Base-by-base conservation (phyloP, 2,329 filamentous ascomycete genomes). In the Penicillium sp. region DNA sequence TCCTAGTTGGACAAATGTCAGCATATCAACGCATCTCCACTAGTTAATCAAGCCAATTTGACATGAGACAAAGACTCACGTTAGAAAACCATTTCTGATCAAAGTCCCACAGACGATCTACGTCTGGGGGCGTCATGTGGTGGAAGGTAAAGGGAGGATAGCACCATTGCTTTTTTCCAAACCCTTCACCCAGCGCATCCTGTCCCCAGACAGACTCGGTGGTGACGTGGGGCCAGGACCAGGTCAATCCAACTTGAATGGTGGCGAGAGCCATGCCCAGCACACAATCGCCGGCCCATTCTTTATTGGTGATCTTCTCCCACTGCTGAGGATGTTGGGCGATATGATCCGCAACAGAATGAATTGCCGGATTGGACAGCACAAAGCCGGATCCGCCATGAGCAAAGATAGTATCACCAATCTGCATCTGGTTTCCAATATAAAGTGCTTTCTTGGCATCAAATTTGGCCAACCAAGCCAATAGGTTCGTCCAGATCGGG, bases 381-480 rank as follows among this genome's bases (percentile, higher is more conserved):
- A 79, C 71, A 55, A 82, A 78, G 0, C 80, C 80, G 0, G 73
- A 76, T 5, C 81, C 81, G 2, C 79, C 79, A 40, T 82, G 76
- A 3, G 75, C 79, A 59, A 82, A 82, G 1, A 78, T 56, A 1
- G 73, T 67, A 1, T 73, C 65, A 11, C 70, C 75, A 36, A 79
- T 78, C 63, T 73, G 70, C 71, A 80, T 79, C 53, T 78, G 77
- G 49, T 79, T 78, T 11, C 79, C 82, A 19, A 82, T 71, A 63
- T 83, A 84, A 36, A 74, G 68, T 7, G 75, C 74, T 44, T 77
- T 63, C 6, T 61, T 62, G 1, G 76, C 58, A 58, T 84, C 75
- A 47, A 80, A 73, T 19, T 75, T 68, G 8, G 69, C 68, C 26
- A 85, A 71, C 79, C 80, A 84, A 13, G 71, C 69, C n/a, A 81